Conservation (phyloP, 2,329 filamentous ascomycete genomes). For the Phyllosticta citrichinensis region DNA sequence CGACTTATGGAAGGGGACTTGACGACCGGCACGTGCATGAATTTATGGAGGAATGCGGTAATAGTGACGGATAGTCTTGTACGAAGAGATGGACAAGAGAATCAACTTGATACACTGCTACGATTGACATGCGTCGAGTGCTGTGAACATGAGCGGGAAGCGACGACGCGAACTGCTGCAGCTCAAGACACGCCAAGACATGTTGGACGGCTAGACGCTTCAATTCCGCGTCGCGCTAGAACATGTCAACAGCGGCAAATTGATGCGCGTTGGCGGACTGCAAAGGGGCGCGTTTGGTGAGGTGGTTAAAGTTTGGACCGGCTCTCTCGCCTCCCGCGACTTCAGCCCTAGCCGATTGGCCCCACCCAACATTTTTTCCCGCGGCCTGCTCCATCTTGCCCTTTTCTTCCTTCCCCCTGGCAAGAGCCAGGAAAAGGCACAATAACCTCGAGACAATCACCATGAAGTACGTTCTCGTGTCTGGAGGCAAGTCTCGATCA, state of each 20-base stretch:
- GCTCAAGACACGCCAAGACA: not conserved
- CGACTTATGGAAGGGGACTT: not conserved
- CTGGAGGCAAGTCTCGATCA: conserved; percentile 53
- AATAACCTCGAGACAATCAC: conserved; percentile 29
- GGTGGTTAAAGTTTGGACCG: not conserved
- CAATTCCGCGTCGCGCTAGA: not conserved
- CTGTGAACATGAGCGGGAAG: not conserved
- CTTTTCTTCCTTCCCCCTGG: conserved; percentile 34
- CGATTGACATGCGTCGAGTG: not conserved
- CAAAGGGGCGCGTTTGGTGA: not conserved
- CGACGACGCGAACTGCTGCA: not conserved
- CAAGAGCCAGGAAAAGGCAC: conserved; percentile 29
- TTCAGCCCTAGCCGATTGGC: conserved; percentile 5
- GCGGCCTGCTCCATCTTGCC: conserved; percentile 14
- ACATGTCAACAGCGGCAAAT: not conserved
- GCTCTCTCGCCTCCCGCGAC: not conserved
- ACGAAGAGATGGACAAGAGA: not conserved
- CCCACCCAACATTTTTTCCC: conserved; percentile 20
- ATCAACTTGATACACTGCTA: not conserved
- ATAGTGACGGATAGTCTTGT: not conserved
- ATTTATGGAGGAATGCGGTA: not conserved
- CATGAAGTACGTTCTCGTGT: conserved; percentile 77
- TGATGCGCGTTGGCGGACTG: not conserved
- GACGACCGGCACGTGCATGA: not conserved
- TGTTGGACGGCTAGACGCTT: not conserved